Base-by-base conservation (phyloP, 306 rosid species). In the Acmispon strigosus region DNA sequence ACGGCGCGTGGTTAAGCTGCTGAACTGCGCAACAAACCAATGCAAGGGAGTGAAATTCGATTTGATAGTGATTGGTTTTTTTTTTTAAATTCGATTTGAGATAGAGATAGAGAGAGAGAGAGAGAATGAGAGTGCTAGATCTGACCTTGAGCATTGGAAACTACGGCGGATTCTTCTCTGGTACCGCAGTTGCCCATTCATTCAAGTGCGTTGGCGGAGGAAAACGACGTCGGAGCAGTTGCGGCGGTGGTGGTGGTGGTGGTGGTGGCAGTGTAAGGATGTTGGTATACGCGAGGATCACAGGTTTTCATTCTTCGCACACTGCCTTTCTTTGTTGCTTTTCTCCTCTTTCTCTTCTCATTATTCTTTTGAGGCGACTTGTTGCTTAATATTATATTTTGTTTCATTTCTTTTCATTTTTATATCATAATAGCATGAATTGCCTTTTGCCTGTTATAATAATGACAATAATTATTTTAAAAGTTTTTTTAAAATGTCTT, bases 101-200 rank as follows among this genome's bases (percentile, higher is more conserved):
- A 19, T 15, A n/a, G n/a, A 51, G 3, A 22, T 1, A 22, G 1
- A 1, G 60, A 32, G 0, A 14, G 17, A 10, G 17, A 49, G 11
- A 15, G 54, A 16, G n/a, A 9, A 6, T 2, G 20, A 47, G 59
- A 68, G 67, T 58, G 65, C 60, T 80, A 88, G 96, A 91, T 88
- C 97, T 85, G 84, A 32, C 99, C 99, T 89, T 95, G 99, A 73
- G 93, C 99, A 75, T 84, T 86, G 83, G 99, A 79, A 32, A 95
- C 88, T 6, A 95, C 99, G 7, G 99, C 96, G 14, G 97, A 85
- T 84, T 95, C 99, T 75, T 91, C 97, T 77, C 99, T 80, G 39
- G 99, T 95, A 32, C 99, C 97, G 62, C 99, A 91, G 78, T 95
- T 95, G 18, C 99, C 99, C 99, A 95, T 95, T 77, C 82, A 70